Evolutionary conservation across 495 filamentous ascomycete species (phyloP).

Genomic region (Cercophora scortea): DNA sequence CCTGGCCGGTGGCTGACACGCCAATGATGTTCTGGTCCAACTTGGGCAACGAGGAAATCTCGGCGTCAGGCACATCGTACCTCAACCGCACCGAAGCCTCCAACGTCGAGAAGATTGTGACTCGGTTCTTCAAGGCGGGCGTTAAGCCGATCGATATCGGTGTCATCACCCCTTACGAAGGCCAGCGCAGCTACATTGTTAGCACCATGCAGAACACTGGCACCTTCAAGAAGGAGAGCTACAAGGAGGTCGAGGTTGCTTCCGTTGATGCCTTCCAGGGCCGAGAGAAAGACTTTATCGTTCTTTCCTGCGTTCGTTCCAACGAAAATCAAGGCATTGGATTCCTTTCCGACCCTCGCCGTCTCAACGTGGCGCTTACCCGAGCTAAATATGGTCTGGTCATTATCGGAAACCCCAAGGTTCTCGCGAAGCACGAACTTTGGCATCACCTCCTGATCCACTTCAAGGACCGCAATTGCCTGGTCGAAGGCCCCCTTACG

Average conservation of each 20-base stretch:
- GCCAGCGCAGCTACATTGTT: conserved; percentile 96
- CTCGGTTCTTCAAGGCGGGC: conserved; percentile 98
- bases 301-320: conserved; percentile 94
- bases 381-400: conserved; percentile 94
- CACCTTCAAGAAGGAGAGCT: conserved; percentile 95
- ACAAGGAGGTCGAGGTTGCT: conserved; percentile 98
- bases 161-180: conserved; percentile 98
- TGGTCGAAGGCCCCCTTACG: conserved; percentile 93
- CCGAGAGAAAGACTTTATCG: conserved; percentile 98
- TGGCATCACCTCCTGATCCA: conserved; percentile 96
- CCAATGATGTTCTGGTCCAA: conserved; percentile 99
- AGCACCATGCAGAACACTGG: conserved; percentile 98
- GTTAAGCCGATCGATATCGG: conserved; percentile 87
- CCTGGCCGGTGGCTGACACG: conserved; percentile 87
- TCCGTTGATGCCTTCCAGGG: conserved; percentile 99
- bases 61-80: conserved; percentile 94
- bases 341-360: conserved; percentile 96
- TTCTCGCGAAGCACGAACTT: conserved; percentile 92
- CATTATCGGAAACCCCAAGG: conserved; percentile 96
- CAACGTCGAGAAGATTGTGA: conserved; percentile 97
- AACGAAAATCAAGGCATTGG: conserved; percentile 99
- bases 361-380: conserved; percentile 97
- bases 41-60: conserved; percentile 94
- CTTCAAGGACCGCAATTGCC: conserved; percentile 94
- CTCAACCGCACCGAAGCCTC: conserved; percentile 95